phyloP scores from a whole-genome alignment of 495 filamentous ascomycete genomes.

The Echria macrotheca region DNA sequence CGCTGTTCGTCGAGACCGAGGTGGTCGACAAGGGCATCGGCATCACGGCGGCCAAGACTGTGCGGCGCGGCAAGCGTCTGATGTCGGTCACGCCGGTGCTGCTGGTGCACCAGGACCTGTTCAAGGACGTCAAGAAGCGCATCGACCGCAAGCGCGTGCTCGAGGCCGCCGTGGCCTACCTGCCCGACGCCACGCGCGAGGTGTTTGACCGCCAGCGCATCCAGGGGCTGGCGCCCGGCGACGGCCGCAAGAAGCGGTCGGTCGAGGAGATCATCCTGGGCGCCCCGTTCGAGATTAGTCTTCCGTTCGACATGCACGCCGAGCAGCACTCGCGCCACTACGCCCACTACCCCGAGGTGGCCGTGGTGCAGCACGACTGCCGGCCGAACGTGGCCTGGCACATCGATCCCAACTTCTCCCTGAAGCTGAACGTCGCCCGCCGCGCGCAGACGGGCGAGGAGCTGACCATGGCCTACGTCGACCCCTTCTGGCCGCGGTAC shows the following conservation, averaged over 20 bases:
- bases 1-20: conserved; percentile 11
- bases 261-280: conserved; percentile 25
- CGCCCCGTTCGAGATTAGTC: conserved; percentile 29
- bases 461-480: conserved; percentile 28
- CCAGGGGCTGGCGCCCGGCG: conserved; percentile 1
- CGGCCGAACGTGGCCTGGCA: conserved; percentile 32
- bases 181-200: conserved; percentile 23
- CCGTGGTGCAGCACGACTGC: conserved; percentile 29
- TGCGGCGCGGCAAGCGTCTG: conserved; percentile 25
- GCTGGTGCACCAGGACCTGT: conserved; percentile 27
- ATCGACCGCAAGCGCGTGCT: conserved; percentile 23
- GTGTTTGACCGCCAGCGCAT: conserved; percentile 20
- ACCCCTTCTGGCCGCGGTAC: conserved; percentile 19
- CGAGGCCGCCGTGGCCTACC: conserved; percentile 25
- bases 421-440: conserved; percentile 25
- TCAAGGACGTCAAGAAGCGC: conserved; percentile 17
- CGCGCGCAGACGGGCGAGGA: conserved; percentile 27
- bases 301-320: conserved; percentile 13
- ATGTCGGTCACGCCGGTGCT: conserved; percentile 25
- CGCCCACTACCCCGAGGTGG: conserved; percentile 27
- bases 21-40: conserved; percentile 27
- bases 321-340: conserved; percentile 22
- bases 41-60: conserved; percentile 16
- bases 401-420: conserved; percentile 22
- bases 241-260: conserved; percentile 1